Base-by-base conservation (phyloP, 2,329 filamentous ascomycete genomes). In the Fusarium incarnatum region DNA sequence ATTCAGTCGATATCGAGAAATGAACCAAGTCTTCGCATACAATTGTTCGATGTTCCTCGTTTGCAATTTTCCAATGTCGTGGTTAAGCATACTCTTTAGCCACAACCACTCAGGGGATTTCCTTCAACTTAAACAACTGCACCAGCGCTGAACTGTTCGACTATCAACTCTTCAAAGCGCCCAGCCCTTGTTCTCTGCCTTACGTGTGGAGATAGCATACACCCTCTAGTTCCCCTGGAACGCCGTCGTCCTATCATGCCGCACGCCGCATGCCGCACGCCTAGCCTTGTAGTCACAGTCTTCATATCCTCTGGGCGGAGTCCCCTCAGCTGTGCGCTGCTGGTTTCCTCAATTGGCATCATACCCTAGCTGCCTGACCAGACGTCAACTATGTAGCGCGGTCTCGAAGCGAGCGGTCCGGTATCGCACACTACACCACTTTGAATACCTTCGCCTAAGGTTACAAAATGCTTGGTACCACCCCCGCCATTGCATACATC, bases 121-220 rank as follows among this genome's bases (percentile, higher is more conserved):
- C 56, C 56, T 56, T 56, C 60, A 69, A 71, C 68, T 71, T 71
- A 72, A 71, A 69, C 68, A 64, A 69, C 60, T 52, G 41, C 56
- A 45, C 49, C 40, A 44, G 28, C 23, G 46, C 48, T 30, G 61
- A 64, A 42, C 20, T 59, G 40, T 45, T 58, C 42, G 59, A 61
- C 60, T 44, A 50, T 53, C 44, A 67, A 56, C 48, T 64, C 56
- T 68, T 34, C 20, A 56, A 32, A 63, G 44, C 58, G 52, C 64
- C 64, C 64, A 49, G 54, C 49, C 68, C 68, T 61, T 60, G 64
- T 56, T 65, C 54, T 64, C 50, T 70, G 67, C 67, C 67, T 68
- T 71, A 57, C 62, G 37, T 65, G 50, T 59, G 59, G 65, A 65
- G 60, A 66, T 68, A 65, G 54, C 50, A 54, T 47, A 64, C 49